These are phyloP conservation scores for Aspergillus affinis DNA, from an alignment of 495 filamentous ascomycete genomes.

Conservation along the genomic window DNA sequence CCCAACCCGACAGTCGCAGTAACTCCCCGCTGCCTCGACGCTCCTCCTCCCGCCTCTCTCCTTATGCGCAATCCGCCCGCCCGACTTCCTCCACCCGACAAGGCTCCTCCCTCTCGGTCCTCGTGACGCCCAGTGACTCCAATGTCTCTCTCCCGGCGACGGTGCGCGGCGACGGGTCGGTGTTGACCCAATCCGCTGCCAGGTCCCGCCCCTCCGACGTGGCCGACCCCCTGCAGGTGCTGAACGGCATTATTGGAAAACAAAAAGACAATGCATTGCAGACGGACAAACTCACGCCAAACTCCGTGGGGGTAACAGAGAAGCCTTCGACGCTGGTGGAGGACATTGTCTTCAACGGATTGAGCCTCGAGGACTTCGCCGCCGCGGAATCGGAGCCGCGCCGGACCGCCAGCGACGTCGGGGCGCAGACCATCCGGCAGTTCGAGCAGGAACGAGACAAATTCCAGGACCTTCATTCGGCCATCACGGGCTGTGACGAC, in stretches of 20 bases:
- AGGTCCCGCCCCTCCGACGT: constrained; percentile 51
- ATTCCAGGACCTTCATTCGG: constrained; percentile 87
- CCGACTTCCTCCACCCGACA: constrained; percentile 58
- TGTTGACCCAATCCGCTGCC: constrained; percentile 55
- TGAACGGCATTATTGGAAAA: constrained; percentile 69
- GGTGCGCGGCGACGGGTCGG: constrained; percentile 63
- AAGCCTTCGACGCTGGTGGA: constrained; percentile 51
- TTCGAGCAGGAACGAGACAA: constrained; percentile 85
- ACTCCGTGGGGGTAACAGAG: constrained; percentile 8
- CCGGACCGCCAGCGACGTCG: constrained; percentile 47
- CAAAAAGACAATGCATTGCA: constrained; percentile 25
- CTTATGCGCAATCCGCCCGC: constrained; percentile 47
- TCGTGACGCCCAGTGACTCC: constrained; percentile 66
- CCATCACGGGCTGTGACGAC: constrained; percentile 87
- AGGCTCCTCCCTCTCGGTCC: constrained; percentile 65
- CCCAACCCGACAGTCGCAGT: constrained; percentile 60
- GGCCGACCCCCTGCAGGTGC: constrained; percentile 69
- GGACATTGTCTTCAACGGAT: constrained; percentile 75
- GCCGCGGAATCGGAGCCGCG: constrained; percentile 37
- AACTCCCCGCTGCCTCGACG: constrained; percentile 70
- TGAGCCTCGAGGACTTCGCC: constrained; percentile 74
- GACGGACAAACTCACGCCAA: constrained; percentile 6
- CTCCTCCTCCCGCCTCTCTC: constrained; percentile 48
- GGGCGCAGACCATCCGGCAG: constrained; percentile 70
- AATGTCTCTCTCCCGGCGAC: constrained; percentile 66